phyloP scores from a whole-genome alignment of 2,329 filamentous ascomycete genomes.

The Fusarium penzigii region DNA sequence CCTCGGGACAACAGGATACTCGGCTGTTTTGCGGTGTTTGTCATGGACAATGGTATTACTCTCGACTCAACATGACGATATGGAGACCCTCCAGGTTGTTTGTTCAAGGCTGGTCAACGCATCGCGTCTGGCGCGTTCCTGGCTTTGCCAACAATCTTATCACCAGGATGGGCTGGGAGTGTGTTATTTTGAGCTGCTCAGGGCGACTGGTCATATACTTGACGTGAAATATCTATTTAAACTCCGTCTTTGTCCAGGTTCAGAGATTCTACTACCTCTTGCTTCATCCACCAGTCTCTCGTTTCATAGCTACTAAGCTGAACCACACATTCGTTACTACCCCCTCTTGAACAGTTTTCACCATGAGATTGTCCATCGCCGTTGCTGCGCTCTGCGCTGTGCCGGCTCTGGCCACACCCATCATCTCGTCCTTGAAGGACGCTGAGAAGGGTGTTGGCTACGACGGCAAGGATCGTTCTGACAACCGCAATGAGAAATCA shows the following conservation, averaged over 20 bases:
- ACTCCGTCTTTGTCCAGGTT: neutral
- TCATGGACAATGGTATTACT: neutral
- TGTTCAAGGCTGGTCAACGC: no score
- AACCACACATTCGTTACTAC: neutral
- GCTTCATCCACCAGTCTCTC: slow-evolving; percentile 2
- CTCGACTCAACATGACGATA: neutral
- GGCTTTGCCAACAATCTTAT: no score
- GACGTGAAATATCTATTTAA: neutral
- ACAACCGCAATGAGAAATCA: neutral
- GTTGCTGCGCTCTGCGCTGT: slow-evolving; percentile 23
- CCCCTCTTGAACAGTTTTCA: neutral
- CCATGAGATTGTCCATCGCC: slow-evolving; percentile 26
- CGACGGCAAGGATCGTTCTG: neutral
- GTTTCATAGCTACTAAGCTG: neutral
- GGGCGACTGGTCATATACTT: no score
- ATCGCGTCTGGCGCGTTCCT: no score
- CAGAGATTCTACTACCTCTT: neutral
- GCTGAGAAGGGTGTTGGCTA: neutral
- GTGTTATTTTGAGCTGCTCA: neutral
- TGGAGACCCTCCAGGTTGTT: neutral
- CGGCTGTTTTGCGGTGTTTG: neutral
- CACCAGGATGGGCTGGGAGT: neutral
- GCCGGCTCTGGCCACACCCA: slow-evolving; percentile 12
- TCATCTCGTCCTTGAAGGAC: neutral
- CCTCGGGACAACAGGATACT: neutral